Conservation (phyloP, 768 basidiomycete genomes). For the Porpolomopsis calyptriformis region DNA sequence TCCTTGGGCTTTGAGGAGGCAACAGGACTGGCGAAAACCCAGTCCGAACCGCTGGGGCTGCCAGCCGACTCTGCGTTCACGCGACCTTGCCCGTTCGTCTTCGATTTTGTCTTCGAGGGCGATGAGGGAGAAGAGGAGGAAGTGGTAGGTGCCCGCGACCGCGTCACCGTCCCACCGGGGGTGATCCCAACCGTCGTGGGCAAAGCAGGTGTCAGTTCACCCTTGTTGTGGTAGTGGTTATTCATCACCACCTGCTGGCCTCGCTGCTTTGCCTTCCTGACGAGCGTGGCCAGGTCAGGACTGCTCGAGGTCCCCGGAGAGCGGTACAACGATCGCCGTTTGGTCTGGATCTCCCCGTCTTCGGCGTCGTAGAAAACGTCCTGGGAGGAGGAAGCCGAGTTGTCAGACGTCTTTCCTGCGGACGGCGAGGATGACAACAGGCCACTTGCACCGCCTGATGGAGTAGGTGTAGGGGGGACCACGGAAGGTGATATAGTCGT, state of each 20-base stretch:
- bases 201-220: neutral
- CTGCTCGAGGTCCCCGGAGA: slow-evolving; percentile 83
- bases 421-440: no score
- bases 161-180: neutral
- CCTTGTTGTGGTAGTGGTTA: neutral
- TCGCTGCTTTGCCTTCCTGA: slow-evolving; percentile 73
- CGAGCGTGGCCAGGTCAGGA: slow-evolving; percentile 81
- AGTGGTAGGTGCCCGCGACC: neutral
- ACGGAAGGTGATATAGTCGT: no score
- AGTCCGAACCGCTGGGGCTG: slow-evolving; percentile 26
- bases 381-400: slow-evolving; percentile 43
- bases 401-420: slow-evolving; percentile 18
- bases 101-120: slow-evolving; percentile 27
- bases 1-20: slow-evolving; percentile 31
- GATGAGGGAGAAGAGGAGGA: no score
- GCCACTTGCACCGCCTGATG: slow-evolving; percentile 17
- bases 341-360: slow-evolving; percentile 55
- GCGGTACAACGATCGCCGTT: slow-evolving; percentile 78
- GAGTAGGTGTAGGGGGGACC: slow-evolving; percentile 61
- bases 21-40: slow-evolving; percentile 40
- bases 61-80: neutral
- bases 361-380: slow-evolving; percentile 58
- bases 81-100: slow-evolving; percentile 10
- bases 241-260: slow-evolving; percentile 17
- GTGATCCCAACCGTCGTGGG: slow-evolving; percentile 4